Evolutionary conservation across 306 rosid species (phyloP).

Genomic region (Luffa aegyptiaca): DNA sequence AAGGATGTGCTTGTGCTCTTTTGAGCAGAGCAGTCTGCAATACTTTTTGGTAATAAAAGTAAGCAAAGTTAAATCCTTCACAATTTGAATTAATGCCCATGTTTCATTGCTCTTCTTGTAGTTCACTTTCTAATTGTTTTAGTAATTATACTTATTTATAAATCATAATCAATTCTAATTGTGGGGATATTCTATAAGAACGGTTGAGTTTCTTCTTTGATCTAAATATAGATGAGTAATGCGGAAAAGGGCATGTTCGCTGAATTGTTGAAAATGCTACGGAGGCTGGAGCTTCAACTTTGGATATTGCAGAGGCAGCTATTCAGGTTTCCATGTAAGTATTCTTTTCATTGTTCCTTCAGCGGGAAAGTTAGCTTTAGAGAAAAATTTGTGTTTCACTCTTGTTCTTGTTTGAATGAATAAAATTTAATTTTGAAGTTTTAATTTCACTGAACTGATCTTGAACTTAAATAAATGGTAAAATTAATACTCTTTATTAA

Average conservation of each 20-base stretch:
- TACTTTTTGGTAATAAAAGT: background rate
- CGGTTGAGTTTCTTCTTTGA: background rate
- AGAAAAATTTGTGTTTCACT: background rate
- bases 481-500: background rate
- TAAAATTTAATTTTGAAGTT: background rate
- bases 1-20: background rate
- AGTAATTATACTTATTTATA: background rate
- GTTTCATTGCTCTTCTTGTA: background rate
- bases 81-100: background rate
- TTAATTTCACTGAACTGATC: background rate
- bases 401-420: background rate
- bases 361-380: background rate
- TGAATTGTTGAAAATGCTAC: slow-evolving; percentile 12
- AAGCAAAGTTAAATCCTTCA: background rate
- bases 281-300: slow-evolving; percentile 29
- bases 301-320: slow-evolving; percentile 43
- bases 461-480: background rate
- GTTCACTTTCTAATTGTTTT: background rate
- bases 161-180: background rate
- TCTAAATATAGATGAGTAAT: background rate
- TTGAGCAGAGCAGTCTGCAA: background rate
- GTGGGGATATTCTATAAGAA: background rate
- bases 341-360: background rate
- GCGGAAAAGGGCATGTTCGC: background rate
- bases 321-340: slow-evolving; percentile 51